Evolutionary conservation across 805 yeast species (phyloP).

Genomic region (Saccharomyces jurei): DNA sequence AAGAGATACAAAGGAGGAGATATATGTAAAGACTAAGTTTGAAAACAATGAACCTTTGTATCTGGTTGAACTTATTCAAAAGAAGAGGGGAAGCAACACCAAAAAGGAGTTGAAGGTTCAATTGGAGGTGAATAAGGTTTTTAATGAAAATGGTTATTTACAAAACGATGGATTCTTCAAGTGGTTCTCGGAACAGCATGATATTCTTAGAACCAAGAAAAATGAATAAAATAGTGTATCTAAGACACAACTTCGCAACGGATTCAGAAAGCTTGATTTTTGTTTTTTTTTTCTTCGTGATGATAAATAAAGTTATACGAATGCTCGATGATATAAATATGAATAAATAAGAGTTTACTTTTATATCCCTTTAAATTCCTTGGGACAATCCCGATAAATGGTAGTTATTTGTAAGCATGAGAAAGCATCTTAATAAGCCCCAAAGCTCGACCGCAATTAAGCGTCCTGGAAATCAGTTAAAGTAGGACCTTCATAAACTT

Average conservation of each 20-base stretch:
- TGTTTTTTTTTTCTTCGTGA: not conserved
- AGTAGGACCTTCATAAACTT: slow-evolving; percentile 50
- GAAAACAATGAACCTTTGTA: slow-evolving; percentile 39
- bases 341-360: not conserved
- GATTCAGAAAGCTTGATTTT: not conserved
- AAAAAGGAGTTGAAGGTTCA: slow-evolving; percentile 11
- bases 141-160: slow-evolving; percentile 37
- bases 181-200: slow-evolving; percentile 31
- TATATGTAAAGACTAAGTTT: slow-evolving; percentile 28
- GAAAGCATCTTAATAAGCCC: not conserved
- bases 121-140: slow-evolving; percentile 30
- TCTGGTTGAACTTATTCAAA: slow-evolving; percentile 29
- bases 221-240: slow-evolving; percentile 33
- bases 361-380: not conserved
- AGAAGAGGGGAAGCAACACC: slow-evolving; percentile 12
- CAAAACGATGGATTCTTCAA: slow-evolving; percentile 34
- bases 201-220: slow-evolving; percentile 32
- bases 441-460: not conserved
- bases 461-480: slow-evolving; percentile 39
- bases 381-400: too few species aligned
- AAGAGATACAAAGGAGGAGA: slow-evolving; percentile 20
- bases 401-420: not conserved
- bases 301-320: not conserved
- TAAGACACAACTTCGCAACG: slow-evolving; percentile 2
- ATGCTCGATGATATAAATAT: not conserved